Percentiles rank a stretch among this genome's conserved stretches.
phyloP scores from a whole-genome alignment of 768 basidiomycete genomes.

The Hysterangium stoloniferum region DNA sequence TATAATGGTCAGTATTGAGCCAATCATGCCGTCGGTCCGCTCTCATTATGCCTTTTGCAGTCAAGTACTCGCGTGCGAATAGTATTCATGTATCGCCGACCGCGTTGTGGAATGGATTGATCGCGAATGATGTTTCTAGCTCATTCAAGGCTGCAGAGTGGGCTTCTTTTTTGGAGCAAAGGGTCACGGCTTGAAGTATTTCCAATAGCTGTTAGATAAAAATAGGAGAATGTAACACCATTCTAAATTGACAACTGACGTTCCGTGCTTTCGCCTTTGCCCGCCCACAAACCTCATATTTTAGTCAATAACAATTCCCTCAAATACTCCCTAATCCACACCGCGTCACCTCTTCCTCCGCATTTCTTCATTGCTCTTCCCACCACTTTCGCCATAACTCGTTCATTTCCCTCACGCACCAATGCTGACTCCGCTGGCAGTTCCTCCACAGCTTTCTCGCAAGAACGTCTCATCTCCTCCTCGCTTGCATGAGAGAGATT shows the following conservation, averaged over 20 bases:
- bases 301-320: slow-evolving; percentile 33
- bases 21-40: background rate
- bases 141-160: slow-evolving; percentile 31
- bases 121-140: slow-evolving; percentile 68
- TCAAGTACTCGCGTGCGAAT: slow-evolving; percentile 89
- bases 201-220: no score
- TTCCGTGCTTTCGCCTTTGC: background rate
- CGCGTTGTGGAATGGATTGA: slow-evolving; percentile 65
- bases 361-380: slow-evolving; percentile 82
- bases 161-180: slow-evolving; percentile 3
- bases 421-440: slow-evolving; percentile 63
- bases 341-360: slow-evolving; percentile 72
- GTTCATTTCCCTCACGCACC: slow-evolving; percentile 59
- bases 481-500: no score
- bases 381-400: slow-evolving; percentile 73
- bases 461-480: slow-evolving; percentile 36
- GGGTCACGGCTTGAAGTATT: background rate
- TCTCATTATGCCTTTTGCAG: slow-evolving; percentile 29
- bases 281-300: background rate
- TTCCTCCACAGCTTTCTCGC: slow-evolving; percentile 52
- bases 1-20: slow-evolving; percentile 47
- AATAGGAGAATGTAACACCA: no score
- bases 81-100: slow-evolving; percentile 89
- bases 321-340: slow-evolving; percentile 43
- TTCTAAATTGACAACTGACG: no score